phyloP scores from a whole-genome alignment of 768 basidiomycete species.

The Hemileccinum impolitum region DNA sequence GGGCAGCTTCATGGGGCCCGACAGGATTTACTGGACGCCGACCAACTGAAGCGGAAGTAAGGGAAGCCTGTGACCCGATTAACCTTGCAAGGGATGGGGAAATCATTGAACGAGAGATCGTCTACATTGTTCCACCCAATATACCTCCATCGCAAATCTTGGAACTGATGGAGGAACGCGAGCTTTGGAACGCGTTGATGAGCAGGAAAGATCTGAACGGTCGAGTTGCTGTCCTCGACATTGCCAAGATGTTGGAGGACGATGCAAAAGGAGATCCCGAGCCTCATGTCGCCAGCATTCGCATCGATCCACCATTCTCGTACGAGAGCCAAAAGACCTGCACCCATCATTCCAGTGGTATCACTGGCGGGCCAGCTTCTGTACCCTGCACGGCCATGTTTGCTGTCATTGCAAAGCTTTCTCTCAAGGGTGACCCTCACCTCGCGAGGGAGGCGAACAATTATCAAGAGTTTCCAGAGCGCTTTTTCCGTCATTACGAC shows the following conservation, averaged over 20 bases:
- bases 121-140: constrained; percentile 1
- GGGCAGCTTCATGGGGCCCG: constrained; percentile 9
- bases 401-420: constrained; percentile 42
- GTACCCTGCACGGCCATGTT: constrained; percentile 35
- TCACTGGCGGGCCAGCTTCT: neutral
- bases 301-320: constrained; percentile 14
- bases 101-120: constrained; percentile 18
- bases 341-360: neutral
- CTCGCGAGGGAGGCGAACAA: constrained; percentile 29
- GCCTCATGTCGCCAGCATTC: neutral
- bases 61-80: neutral
- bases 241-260: neutral
- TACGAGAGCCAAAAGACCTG: constrained; percentile 11
- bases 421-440: constrained; percentile 33
- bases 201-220: neutral
- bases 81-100: constrained; percentile 5
- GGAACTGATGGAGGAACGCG: neutral
- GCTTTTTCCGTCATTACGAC: constrained; percentile 25
- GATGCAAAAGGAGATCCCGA: neutral
- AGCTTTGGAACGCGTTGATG: neutral
- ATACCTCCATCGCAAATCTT: neutral
- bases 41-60: constrained; percentile 1
- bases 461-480: constrained; percentile 28
- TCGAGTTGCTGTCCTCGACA: neutral
- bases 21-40: constrained; percentile 1